These are phyloP conservation scores for Aspergillus homomorphus DNA, from an alignment of 495 filamentous ascomycete species.

Conservation along the genomic window DNA sequence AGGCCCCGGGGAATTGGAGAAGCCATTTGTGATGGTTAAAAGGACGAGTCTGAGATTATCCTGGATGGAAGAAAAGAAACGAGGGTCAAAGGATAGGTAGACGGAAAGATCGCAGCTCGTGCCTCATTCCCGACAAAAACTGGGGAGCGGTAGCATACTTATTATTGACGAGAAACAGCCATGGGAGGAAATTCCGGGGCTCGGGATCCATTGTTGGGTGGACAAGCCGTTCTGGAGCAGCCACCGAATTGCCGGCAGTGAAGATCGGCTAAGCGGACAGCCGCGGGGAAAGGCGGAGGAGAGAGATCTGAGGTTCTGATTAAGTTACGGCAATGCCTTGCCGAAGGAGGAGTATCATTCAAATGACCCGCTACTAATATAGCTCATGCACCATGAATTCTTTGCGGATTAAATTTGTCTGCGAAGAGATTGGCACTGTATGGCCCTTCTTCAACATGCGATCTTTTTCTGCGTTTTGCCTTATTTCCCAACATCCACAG, in stretches of 20 bases:
- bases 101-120: slow-evolving; percentile 8
- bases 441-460: too few species aligned
- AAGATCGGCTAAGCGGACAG: slow-evolving; percentile 46
- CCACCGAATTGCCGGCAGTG: slow-evolving; percentile 35
- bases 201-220: slow-evolving; percentile 23
- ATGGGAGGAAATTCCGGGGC: slow-evolving; percentile 34
- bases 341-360: too few species aligned
- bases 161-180: slow-evolving; percentile 11
- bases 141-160: slow-evolving; percentile 10
- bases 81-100: neutral
- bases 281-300: slow-evolving; percentile 25
- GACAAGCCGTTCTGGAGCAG: slow-evolving; percentile 24
- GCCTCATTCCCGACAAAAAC: neutral
- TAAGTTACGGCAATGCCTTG: slow-evolving; percentile 10
- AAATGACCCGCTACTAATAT: too few species aligned
- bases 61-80: neutral
- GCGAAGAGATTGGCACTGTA: too few species aligned
- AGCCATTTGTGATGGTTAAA: slow-evolving; percentile 47
- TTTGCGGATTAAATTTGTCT: too few species aligned
- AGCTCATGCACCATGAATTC: too few species aligned
- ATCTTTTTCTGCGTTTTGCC: too few species aligned
- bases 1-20: slow-evolving; percentile 62
- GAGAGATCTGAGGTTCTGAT: slow-evolving; percentile 15
- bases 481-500: neutral
- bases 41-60: neutral